Evolutionary conservation across 2,329 filamentous ascomycete genomes (phyloP).

Genomic region (Leptographium radiaticola): DNA sequence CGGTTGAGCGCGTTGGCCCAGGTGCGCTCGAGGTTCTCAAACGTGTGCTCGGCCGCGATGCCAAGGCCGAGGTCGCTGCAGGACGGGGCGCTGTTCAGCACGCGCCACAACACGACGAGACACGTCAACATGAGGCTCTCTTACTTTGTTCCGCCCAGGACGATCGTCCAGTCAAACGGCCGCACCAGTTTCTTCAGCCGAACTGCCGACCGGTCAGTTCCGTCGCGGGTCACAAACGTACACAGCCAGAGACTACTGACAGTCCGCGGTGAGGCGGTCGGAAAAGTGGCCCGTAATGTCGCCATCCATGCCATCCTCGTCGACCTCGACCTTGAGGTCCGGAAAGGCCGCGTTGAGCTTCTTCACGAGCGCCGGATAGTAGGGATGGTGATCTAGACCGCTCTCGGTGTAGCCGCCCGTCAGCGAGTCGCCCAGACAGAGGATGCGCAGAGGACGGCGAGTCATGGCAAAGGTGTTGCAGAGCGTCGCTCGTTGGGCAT

Average conservation of each 20-base stretch:
- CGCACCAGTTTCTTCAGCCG: constrained; percentile 1
- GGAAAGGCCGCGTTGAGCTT: constrained; percentile 32
- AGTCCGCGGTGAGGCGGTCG: constrained; percentile 14
- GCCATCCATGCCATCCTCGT: constrained; percentile 17
- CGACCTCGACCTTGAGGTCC: constrained; percentile 15
- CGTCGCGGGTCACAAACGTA: background rate
- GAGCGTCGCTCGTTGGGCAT: background rate
- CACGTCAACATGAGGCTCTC: background rate
- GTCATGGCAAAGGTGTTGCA: constrained; percentile 1
- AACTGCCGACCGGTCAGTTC: background rate
- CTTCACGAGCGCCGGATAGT: constrained; percentile 31
- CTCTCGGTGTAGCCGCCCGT: constrained; percentile 39
- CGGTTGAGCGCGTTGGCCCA: constrained; percentile 37
- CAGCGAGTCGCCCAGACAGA: constrained; percentile 54
- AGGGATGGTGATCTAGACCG: constrained; percentile 36
- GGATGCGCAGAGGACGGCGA: constrained; percentile 31
- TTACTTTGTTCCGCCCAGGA: constrained; percentile 50
- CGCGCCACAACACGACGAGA: background rate
- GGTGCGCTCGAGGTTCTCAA: constrained; percentile 30
- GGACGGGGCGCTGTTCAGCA: background rate
- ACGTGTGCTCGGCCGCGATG: constrained; percentile 27
- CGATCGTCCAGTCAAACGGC: constrained; percentile 45
- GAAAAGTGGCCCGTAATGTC: constrained; percentile 13
- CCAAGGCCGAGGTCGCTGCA: constrained; percentile 34
- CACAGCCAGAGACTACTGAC: constrained; percentile 6